Evolutionary conservation across 192 early-diverging fungal genomes (phyloP).

Genomic region (Funneliformis mosseae): DNA sequence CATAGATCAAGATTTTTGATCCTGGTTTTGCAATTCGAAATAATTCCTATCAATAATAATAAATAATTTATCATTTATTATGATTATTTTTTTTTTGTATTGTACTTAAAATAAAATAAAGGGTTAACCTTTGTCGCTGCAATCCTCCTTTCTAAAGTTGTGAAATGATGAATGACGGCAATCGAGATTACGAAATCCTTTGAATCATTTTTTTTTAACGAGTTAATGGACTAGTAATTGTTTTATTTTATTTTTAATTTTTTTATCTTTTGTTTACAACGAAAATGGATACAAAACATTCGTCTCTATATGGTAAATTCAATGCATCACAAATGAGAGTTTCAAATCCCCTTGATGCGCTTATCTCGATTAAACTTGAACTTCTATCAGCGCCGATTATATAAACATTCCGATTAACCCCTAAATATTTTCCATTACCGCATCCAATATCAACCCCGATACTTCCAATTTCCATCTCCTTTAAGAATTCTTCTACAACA

Average conservation of each 20-base stretch:
- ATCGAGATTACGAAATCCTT: conserved; percentile 97
- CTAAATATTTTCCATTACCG: conserved; percentile 98
- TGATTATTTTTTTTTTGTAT: background rate
- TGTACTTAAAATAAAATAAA: background rate
- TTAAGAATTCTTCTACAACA: conserved; percentile 85
- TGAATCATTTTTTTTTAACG: background rate
- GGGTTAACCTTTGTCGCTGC: conserved; percentile 62
- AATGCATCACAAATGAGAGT: conserved; percentile 82
- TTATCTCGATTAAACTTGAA: conserved; percentile 77
- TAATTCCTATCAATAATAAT: conserved; percentile 61
- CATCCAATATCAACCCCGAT: conserved; percentile 95
- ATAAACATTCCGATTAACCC: conserved; percentile 79
- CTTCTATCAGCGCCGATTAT: conserved; percentile 89
- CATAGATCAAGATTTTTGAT: conserved; percentile 81
- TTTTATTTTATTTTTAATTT: too few relatives aligned
- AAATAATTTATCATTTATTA: conserved; percentile 11
- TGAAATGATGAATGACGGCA: conserved; percentile 94
- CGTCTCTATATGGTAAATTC: conserved; percentile 68
- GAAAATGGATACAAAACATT: conserved; percentile 65
- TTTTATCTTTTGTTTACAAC: background rate
- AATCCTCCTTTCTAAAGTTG: conserved; percentile 70
- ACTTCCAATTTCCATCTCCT: conserved; percentile 60
- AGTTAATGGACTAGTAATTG: background rate
- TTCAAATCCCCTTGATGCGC: conserved; percentile 72
- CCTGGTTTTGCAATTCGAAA: conserved; percentile 72